Evolutionary conservation across 495 filamentous ascomycete genomes (phyloP).

Genomic region (Hypoxylon perforatum): DNA sequence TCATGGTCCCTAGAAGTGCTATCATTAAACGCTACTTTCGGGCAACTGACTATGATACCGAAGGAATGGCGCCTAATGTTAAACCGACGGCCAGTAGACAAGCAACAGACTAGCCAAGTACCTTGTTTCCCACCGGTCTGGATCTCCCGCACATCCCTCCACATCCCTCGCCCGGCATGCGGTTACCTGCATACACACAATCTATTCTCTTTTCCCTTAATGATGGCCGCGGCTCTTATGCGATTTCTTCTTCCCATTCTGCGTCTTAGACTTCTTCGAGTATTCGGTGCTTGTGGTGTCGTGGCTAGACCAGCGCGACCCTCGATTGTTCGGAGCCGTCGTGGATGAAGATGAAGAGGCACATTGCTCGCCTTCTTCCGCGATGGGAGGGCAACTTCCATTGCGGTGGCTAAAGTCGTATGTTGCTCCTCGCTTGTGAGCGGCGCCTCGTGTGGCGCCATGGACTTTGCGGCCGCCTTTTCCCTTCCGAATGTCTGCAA

Average conservation of each 20-base stretch:
- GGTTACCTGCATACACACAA: slow-evolving; percentile 22
- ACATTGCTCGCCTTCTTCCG: slow-evolving; percentile 35
- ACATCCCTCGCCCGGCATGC: neutral
- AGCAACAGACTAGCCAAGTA: slow-evolving; percentile 9
- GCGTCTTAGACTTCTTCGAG: slow-evolving; percentile 41
- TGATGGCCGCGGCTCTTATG: slow-evolving; percentile 43
- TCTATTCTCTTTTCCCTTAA: slow-evolving; percentile 11
- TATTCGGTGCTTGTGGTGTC: slow-evolving; percentile 40
- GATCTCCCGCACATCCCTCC: neutral
- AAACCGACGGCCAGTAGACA: slow-evolving; percentile 20
- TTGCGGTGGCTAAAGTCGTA: slow-evolving; percentile 38
- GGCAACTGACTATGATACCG: slow-evolving; percentile 33
- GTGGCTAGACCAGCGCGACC: slow-evolving; percentile 37
- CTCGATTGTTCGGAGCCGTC: slow-evolving; percentile 27
- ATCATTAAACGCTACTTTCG: slow-evolving; percentile 3
- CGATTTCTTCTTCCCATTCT: slow-evolving; percentile 44
- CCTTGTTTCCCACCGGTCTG: slow-evolving; percentile 4
- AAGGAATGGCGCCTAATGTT: slow-evolving; percentile 24
- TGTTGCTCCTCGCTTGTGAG: slow-evolving; percentile 38
- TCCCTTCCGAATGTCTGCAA: slow-evolving; percentile 45
- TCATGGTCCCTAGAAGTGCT: slow-evolving; percentile 2
- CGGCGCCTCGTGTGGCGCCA: slow-evolving; percentile 22
- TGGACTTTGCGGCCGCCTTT: slow-evolving; percentile 43
- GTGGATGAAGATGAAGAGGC: slow-evolving; percentile 36
- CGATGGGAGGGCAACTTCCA: slow-evolving; percentile 36